Conservation (phyloP, 805 yeast genomes). For the Candida arabinofermentans region DNA sequence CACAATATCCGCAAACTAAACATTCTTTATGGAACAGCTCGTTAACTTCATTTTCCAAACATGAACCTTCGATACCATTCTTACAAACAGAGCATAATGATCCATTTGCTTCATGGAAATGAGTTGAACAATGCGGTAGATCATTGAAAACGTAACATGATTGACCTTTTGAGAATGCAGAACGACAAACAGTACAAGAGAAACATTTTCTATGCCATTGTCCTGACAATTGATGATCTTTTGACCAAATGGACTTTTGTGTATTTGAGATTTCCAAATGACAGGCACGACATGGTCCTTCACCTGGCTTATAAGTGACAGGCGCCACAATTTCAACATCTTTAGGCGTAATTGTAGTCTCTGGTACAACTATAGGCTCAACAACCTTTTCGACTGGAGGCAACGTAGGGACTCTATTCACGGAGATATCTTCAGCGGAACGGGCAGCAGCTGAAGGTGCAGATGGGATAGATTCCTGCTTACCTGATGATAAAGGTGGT, state of each 20-base stretch:
- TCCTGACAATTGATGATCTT: slow-evolving; percentile 78
- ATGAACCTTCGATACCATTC: slow-evolving; percentile 82
- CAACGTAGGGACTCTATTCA: too few species aligned
- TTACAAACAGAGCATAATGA: slow-evolving; percentile 72
- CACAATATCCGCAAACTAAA: slow-evolving; percentile 64
- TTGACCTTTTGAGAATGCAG: slow-evolving; percentile 52
- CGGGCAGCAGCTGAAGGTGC: background rate
- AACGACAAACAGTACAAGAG: slow-evolving; percentile 61
- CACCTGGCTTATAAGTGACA: slow-evolving; percentile 47
- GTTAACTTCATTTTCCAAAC: slow-evolving; percentile 70
- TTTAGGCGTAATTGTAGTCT: background rate
- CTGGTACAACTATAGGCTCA: background rate
- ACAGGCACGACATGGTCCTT: slow-evolving; percentile 84
- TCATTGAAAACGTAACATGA: slow-evolving; percentile 77
- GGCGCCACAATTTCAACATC: background rate
- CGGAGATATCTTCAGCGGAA: background rate
- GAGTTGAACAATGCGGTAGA: slow-evolving; percentile 75
- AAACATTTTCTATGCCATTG: slow-evolving; percentile 94
- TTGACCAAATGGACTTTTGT: slow-evolving; percentile 73
- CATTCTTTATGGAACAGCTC: slow-evolving; percentile 77
- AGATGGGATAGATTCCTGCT: background rate
- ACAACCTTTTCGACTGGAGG: too few species aligned
- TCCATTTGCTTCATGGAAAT: slow-evolving; percentile 71
- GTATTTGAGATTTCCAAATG: slow-evolving; percentile 41
- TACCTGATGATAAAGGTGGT: background rate